Evolutionary conservation across 306 rosid species (phyloP).

Genomic region (Cajanus cajan): DNA sequence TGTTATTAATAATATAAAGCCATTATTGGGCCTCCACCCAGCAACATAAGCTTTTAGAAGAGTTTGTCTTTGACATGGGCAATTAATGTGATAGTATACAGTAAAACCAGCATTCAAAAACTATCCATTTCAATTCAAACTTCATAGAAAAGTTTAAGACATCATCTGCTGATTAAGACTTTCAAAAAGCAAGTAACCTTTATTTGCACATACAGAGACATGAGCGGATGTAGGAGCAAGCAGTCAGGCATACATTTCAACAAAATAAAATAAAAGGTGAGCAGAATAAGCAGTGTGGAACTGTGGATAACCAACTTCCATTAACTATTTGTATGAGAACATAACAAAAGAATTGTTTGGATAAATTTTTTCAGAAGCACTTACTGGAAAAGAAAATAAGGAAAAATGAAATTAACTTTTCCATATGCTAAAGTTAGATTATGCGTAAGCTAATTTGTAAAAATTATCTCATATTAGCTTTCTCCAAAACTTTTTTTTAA

Average conservation of each 20-base stretch:
- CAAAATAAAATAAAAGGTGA: not conserved
- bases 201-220: not conserved
- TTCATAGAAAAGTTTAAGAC: constrained; percentile 11
- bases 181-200: not conserved
- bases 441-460: too few species aligned
- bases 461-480: too few species aligned
- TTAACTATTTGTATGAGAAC: not conserved
- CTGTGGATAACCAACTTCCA: not conserved
- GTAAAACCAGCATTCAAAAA: not conserved
- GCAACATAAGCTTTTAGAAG: not conserved
- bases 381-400: too few species aligned
- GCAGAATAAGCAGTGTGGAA: not conserved
- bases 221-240: not conserved
- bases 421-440: too few species aligned
- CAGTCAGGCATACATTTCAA: not conserved
- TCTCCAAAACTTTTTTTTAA: too few species aligned
- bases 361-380: too few species aligned
- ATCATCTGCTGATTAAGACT: not conserved
- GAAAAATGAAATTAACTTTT: too few species aligned
- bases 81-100: not conserved
- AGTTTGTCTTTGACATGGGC: not conserved
- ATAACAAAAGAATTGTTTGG: too few species aligned
- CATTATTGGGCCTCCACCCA: constrained; percentile 1
- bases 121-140: not conserved
- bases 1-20: not conserved